Conservation (phyloP, 371 early-diverging fungal species). For the Smittium mucronatum region DNA sequence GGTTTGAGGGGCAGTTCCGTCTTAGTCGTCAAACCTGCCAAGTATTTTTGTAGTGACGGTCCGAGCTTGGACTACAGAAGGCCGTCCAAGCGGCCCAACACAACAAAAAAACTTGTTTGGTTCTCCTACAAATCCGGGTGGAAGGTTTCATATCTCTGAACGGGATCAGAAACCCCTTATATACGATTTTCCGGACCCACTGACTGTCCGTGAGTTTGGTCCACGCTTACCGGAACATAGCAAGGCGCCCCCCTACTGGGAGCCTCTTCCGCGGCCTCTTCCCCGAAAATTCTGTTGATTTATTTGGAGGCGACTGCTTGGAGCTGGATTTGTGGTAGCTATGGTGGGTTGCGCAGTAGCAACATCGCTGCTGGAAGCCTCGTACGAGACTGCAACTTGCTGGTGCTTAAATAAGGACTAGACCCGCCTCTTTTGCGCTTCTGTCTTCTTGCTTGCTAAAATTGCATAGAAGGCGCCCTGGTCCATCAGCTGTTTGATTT, state of each 20-base stretch:
- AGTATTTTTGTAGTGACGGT: neutral
- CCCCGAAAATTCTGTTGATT: neutral
- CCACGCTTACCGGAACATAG: neutral
- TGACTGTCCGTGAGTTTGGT: neutral
- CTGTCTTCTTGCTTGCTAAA: too few species aligned
- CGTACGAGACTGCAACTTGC: too few species aligned
- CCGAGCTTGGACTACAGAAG: too few species aligned
- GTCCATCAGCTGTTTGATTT: too few species aligned
- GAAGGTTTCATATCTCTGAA: neutral
- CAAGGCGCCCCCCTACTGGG: neutral
- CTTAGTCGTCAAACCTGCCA: neutral
- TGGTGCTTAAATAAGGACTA: too few species aligned
- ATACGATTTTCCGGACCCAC: neutral
- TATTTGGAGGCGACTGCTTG: conserved; percentile 20
- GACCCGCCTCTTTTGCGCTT: too few species aligned
- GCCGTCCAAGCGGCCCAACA: too few species aligned
- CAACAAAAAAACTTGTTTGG: neutral
- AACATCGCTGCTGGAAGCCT: too few species aligned
- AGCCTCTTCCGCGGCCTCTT: neutral
- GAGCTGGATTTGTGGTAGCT: too few species aligned
- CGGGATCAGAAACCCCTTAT: neutral
- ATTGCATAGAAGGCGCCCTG: too few species aligned
- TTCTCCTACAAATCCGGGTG: neutral
- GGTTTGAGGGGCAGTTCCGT: neutral
- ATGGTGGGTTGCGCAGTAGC: too few species aligned